Evolutionary conservation across 306 rosid genomes (phyloP), one percentile per base, ranked within the genome.

Genomic region (Fragaria ananassa): DNA sequence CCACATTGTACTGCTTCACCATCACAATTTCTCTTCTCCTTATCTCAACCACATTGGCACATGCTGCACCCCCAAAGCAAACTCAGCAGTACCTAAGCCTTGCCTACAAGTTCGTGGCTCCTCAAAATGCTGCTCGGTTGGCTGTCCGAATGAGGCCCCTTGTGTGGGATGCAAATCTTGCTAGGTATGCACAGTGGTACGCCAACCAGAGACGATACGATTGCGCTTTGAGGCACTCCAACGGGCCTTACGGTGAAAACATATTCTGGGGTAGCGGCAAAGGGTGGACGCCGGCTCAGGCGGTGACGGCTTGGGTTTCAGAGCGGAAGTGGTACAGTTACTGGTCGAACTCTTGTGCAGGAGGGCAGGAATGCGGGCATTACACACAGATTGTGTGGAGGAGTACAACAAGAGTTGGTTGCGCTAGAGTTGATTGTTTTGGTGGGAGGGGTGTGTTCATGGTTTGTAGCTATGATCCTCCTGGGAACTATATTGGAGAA

Each of bases 251-350:
- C 8, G 98, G 98, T 0, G 98, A 95, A 86, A 95, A 92, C 78
- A 92, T 95, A 19, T 95, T 95, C 63, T 95, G 97, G 98, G 98
- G 98, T 0, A 92, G 98, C 10, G 96, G 98, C 19, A 25, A 5
- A 0, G 93, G 78, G 4, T 95, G 98, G 98, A 84, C 78, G 9
- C 90, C 98, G 0, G 85, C 85, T 3, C 87, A 92, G 61, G 98
- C 98, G 0, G 96, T 85, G 9, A 27, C 21, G 0, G 97, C 89
- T 14, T 95, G 98, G 98, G 87, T 86, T 5, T 74, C 76, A 1
- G 98, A 95, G 81, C 74, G 86, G 3, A 74, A 76, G 8, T 89
- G 82, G 79, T 95, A 90, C 78, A 76, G 67, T 19, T 88, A 95
- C 65, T 23, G 82, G 85, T 68, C 84, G 0, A 95, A 92, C 15